Conservation (phyloP, 2,329 filamentous ascomycete genomes). For the Fusarium citri region DNA sequence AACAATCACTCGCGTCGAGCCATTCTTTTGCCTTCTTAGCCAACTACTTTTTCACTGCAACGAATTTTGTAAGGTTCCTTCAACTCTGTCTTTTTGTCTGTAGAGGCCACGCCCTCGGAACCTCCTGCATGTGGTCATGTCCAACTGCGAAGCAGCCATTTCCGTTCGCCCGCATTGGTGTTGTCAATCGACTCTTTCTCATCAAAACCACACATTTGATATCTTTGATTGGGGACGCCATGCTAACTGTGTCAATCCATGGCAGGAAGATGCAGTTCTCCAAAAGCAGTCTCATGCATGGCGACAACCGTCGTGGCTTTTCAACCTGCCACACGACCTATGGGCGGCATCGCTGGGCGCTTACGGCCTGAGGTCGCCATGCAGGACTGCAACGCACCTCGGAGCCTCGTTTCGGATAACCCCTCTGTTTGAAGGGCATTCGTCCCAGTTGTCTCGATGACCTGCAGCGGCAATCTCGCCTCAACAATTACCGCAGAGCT, state of each 20-base stretch:
- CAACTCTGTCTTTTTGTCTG: no score
- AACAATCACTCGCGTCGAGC: no score
- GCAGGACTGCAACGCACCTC: not conserved
- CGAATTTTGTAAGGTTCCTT: no score
- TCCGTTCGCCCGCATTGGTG: not conserved
- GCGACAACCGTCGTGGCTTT: not conserved
- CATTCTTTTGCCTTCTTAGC: no score
- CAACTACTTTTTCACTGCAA: no score
- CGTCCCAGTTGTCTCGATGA: fast-evolving
- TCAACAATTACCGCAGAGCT: fast-evolving
- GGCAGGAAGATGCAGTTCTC: no score
- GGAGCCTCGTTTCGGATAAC: not conserved
- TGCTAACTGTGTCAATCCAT: no score
- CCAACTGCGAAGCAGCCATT: not conserved
- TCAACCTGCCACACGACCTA: not conserved
- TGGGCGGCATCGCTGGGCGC: not conserved
- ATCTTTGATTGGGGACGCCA: no score
- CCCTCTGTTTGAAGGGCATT: not conserved
- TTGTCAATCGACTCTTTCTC: no score
- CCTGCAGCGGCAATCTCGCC: not conserved
- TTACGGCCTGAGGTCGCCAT: not conserved
- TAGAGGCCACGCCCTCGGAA: no score
- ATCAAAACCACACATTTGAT: not conserved
- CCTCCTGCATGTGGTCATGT: not conserved
- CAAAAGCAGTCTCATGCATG: not conserved